phyloP scores from a whole-genome alignment of 2,329 filamentous ascomycete genomes.

The Samsoniella hepiali region DNA sequence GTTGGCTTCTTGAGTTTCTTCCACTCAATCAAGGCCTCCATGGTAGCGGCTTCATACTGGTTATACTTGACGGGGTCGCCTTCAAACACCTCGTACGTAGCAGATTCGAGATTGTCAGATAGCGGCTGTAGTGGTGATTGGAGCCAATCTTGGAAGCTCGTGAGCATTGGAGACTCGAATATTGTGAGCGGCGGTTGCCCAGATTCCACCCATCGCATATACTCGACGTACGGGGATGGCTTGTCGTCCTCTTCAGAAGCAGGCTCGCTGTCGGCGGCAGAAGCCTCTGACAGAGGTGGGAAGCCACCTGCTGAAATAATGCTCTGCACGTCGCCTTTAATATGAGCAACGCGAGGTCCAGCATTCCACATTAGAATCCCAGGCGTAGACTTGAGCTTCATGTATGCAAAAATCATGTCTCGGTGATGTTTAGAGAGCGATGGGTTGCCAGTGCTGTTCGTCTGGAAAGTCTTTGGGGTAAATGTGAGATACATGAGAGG shows the following conservation, averaged over 20 bases:
- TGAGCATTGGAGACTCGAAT: conserved; percentile 51
- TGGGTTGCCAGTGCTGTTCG: conserved; percentile 59
- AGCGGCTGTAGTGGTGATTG: conserved; percentile 93
- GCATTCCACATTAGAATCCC: conserved; percentile 63
- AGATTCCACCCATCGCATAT: conserved; percentile 79
- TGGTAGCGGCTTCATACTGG: conserved; percentile 86
- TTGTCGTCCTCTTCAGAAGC: conserved; percentile 30
- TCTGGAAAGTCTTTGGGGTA: conserved; percentile 51
- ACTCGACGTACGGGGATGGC: conserved; percentile 60
- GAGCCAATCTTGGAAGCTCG: conserved; percentile 82
- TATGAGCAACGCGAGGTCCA: conserved; percentile 44
- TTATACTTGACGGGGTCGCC: conserved; percentile 97
- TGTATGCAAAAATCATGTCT: conserved; percentile 57
- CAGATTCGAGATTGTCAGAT: conserved; percentile 92
- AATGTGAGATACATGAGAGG: conserved; percentile 62
- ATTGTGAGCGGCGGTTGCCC: conserved; percentile 64
- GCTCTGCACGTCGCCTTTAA: conserved; percentile 23
- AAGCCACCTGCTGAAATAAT: conserved; percentile 38
- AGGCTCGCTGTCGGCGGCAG: conserved; percentile 30
- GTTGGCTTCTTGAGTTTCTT: conserved; percentile 67
- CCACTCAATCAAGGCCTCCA: conserved; percentile 79
- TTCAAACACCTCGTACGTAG: conserved; percentile 98
- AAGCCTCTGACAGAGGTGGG: conserved; percentile 69
- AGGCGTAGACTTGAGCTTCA: conserved; percentile 60
- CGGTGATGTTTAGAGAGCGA: conserved; percentile 61